Evolutionary conservation across 495 filamentous ascomycete genomes (phyloP), one percentile per base, ranked within the genome.

Genomic region (Penicillium subrubescens): DNA sequence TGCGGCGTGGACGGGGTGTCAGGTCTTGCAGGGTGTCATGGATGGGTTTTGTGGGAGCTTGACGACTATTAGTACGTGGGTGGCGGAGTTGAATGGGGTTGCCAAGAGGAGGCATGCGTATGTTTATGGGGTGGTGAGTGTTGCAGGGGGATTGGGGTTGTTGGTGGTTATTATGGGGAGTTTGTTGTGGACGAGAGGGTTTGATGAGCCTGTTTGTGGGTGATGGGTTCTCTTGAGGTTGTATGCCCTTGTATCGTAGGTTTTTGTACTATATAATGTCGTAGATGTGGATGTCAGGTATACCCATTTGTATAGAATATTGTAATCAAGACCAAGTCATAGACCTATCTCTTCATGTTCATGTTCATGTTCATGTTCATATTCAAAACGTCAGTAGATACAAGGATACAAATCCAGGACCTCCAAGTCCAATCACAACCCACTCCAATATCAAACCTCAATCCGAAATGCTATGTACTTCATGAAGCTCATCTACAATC

Each of bases 21-120:
- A 94, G 81, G 87, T 96, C 3, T 73, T 96, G 66, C 89, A 92
- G 71, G 94, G 93, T 7, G 78, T 96, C 27, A 84, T 89, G 78
- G 94, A 97, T 80, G 94, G 94, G 54, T 96, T 97, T 69, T 97
- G 94, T 73, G 94, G 94, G 10, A 89, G 89, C 65, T 78, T 92
- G 70, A 97, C 94, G 12, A 98, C 94, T 11, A 87, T 98, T n/a
- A 93, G 90, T 68, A 97, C 94, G 6, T 97, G 93, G 92, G 90
- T 95, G 15, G 77, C 81, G 11, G 94, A 98, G 82, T 70, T 97
- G 71, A 86, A 86, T 63, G 87, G 85, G 3, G 70, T 97, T 72
- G 74, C 83, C 11, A 66, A 56, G 66, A 80, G 88, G 34, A 74
- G 83, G 23, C 81, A 93, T 79, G 88, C 88, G 0, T 97, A 94